Percentiles rank a stretch among this genome's conserved stretches.
Evolutionary conservation across 108 stramenopile species (phyloP).

Genomic region (Cyclotella kingstonii): DNA sequence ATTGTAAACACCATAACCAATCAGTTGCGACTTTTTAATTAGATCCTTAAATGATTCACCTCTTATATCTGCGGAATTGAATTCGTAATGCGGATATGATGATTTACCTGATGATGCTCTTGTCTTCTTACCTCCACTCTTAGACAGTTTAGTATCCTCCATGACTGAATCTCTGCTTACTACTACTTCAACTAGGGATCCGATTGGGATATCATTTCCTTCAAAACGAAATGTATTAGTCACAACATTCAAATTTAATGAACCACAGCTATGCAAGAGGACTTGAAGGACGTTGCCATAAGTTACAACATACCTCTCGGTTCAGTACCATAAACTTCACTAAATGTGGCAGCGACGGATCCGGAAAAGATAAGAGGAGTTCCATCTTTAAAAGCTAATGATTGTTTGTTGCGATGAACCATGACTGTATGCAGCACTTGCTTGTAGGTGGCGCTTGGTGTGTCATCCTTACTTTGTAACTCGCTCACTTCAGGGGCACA

Average conservation of each 20-base stretch:
- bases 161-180: constrained; percentile 35
- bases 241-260: too few relatives aligned
- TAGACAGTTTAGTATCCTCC: background rate
- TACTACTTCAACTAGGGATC: constrained; percentile 62
- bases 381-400: constrained; percentile 71
- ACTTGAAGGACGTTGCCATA: too few relatives aligned
- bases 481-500: too few relatives aligned
- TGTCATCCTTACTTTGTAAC: too few relatives aligned
- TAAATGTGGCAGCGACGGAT: constrained; percentile 52
- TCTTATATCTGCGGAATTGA: background rate
- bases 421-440: constrained; percentile 44
- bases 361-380: constrained; percentile 68
- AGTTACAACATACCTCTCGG: too few relatives aligned
- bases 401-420: constrained; percentile 71
- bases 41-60: constrained; percentile 2
- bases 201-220: constrained; percentile 32
- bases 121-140: constrained; percentile 21
- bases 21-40: constrained; percentile 43
- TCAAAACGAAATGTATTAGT: too few relatives aligned
- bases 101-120: background rate
- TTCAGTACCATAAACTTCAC: constrained; percentile 7
- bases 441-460: background rate
- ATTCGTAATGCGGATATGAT: constrained; percentile 30
- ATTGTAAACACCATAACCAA: constrained; percentile 89
- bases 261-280: too few relatives aligned